Conservation (phyloP, 148 eudicot species). For the Vaccinium darrowii region DNA sequence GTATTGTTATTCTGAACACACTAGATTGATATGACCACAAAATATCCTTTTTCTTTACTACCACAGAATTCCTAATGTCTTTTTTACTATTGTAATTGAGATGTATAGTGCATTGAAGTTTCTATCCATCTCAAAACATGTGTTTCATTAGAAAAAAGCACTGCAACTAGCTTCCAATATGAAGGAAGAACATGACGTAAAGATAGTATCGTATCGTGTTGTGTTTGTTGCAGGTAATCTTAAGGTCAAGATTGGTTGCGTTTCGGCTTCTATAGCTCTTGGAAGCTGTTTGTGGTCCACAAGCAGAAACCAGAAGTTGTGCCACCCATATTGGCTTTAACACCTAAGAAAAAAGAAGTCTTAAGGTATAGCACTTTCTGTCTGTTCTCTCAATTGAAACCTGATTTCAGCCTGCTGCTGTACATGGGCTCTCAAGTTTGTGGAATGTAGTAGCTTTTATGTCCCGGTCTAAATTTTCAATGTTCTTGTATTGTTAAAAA, state of each 20-base stretch:
- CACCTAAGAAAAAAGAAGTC: not conserved
- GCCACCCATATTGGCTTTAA: not conserved
- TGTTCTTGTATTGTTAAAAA: too few species aligned
- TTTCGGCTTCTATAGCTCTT: not conserved
- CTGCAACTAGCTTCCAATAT: not conserved
- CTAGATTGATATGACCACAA: not conserved
- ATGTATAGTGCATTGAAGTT: not conserved
- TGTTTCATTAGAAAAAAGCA: not conserved
- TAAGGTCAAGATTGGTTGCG: not conserved
- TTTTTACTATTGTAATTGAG: not conserved
- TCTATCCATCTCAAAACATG: not conserved
- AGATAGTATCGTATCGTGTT: not conserved
- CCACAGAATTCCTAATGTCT: not conserved
- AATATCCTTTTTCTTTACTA: not conserved
- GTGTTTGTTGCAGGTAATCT: not conserved
- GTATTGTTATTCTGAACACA: not conserved
- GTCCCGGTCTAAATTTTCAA: too few species aligned
- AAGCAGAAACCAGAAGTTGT: not conserved
- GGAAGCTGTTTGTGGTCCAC: not conserved
- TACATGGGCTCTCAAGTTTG: not conserved
- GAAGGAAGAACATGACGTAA: not conserved
- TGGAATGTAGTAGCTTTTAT: not conserved
- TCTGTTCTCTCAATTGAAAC: not conserved
- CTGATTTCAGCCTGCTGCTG: not conserved
- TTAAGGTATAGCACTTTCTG: not conserved